Base-by-base conservation (phyloP, 306 rosid genomes). In the Cicer arietinum region DNA sequence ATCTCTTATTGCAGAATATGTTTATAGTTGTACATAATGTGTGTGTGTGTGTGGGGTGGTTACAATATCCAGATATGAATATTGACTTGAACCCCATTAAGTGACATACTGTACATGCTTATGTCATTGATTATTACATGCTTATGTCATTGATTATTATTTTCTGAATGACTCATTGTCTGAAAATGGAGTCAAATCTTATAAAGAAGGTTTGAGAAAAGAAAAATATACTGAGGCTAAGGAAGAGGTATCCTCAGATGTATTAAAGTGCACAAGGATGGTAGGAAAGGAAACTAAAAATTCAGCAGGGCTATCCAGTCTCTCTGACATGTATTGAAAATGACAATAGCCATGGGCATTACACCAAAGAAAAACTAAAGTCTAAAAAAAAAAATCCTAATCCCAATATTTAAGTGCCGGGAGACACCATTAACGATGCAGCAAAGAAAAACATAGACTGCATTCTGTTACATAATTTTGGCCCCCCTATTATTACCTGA, bases 381-480 rank as follows among this genome's bases (percentile, higher is more conserved):
- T 44, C 56, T 60, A 48, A 39, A 20, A 7, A 13, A 7, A 10
- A 41, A 35, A 16, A 35, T 52, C 41, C 41, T 16, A 44, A 40
- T 30, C 43, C 59, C 11, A 62, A 71, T 70, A 30, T 51, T 51
- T 78, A 61, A 40, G 25, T 52, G 47, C 40, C 6, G 22, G 22
- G 22, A 42, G 37, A 62, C 47, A 73, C 43, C 77, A 44, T 61
- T 17, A 62, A 59, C 3, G 35, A 64, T 72, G 61, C 42, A 35
- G 43, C 73, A 16, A 71, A 79, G 35, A 79, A 54, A 52, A 65
- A 18, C 53, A 35, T 44, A 71, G 5, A 64, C 52, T 62, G 59
- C 41, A 20, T 9, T 22, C 50, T 42, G 14, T 62, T 30, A 25
- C 14, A 22, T 11, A 12, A 43, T 54, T 53, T 54, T 39, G 51